phyloP scores from a whole-genome alignment of 78 protist species.

The Parvularia atlantis region DNA sequence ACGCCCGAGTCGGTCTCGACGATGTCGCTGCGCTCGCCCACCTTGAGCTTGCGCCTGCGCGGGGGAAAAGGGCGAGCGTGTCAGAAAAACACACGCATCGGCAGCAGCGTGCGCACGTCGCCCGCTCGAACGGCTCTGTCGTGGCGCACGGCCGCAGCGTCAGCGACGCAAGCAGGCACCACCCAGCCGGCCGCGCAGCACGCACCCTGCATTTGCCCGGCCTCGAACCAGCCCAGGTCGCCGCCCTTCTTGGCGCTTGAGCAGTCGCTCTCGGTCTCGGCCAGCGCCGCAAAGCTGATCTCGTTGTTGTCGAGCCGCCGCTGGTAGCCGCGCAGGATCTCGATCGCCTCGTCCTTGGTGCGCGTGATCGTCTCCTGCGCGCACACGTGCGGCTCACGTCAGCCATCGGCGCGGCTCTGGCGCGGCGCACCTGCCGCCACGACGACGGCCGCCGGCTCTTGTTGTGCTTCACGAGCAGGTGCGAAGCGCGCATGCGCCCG shows the following conservation, averaged over 20 bases:
- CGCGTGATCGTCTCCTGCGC: slow-evolving; percentile 30
- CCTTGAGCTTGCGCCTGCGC: slow-evolving; percentile 11
- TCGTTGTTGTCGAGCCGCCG: not conserved
- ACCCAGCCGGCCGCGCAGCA: too few relatives aligned
- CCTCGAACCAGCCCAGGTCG: slow-evolving; percentile 54
- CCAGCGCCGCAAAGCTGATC: slow-evolving; percentile 22
- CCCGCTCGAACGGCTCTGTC: slow-evolving; percentile 34
- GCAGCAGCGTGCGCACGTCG: slow-evolving; percentile 22
- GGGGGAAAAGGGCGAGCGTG: too few relatives aligned
- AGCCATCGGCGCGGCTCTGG: not conserved
- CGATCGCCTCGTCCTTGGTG: slow-evolving; percentile 51
- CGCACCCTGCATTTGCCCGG: slow-evolving; percentile 67
- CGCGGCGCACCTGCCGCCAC: slow-evolving; percentile 23
- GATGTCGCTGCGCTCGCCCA: slow-evolving; percentile 56
- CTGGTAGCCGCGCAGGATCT: not conserved
- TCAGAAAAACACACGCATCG: too few relatives aligned
- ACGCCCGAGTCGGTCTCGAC: slow-evolving; percentile 71
- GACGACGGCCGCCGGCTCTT: slow-evolving; percentile 50
- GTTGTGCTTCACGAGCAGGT: slow-evolving; percentile 65
- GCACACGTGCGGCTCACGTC: not conserved
- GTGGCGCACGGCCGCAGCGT: not conserved
- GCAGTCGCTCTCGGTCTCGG: slow-evolving; percentile 57
- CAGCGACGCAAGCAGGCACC: too few relatives aligned
- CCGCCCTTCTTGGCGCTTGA: slow-evolving; percentile 61
- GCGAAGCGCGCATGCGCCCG: slow-evolving; percentile 52